These are phyloP conservation scores for Backusella parvicylindrica DNA, from an alignment of 192 early-diverging fungal species.

Conservation along the genomic window DNA sequence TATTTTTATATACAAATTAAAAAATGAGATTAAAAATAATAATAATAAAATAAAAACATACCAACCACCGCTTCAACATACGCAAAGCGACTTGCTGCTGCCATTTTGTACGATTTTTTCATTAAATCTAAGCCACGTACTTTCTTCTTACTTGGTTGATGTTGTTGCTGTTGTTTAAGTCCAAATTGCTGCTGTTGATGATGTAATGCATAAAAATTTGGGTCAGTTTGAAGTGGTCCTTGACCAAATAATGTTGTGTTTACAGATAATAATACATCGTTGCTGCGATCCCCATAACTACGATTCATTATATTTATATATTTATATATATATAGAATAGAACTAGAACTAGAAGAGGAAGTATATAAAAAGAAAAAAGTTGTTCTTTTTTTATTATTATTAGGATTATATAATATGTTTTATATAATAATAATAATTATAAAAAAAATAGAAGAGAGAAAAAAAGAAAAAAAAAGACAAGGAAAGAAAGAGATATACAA, in stretches of 20 bases:
- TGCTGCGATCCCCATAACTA: background rate
- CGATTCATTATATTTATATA: background rate
- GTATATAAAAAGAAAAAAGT: background rate
- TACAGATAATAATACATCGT: slow-evolving; percentile 5
- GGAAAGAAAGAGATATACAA: background rate
- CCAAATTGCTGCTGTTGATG: background rate
- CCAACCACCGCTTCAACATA: slow-evolving; percentile 27
- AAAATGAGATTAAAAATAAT: background rate
- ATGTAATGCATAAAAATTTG: slow-evolving; percentile 4
- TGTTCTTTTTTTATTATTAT: background rate
- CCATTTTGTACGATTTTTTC: background rate
- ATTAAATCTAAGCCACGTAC: background rate
- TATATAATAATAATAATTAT: background rate
- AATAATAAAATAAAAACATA: slow-evolving; percentile 9
- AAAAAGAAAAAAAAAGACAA: background rate
- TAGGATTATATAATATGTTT: background rate
- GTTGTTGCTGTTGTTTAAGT: background rate
- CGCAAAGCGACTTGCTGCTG: slow-evolving; percentile 11
- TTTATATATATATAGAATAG: background rate
- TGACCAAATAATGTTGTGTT: background rate
- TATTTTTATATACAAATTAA: background rate
- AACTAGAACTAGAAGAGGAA: background rate
- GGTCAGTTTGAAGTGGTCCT: slow-evolving; percentile 1
- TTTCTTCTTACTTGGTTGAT: background rate
- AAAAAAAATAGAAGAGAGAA: background rate